These are phyloP conservation scores for Penicillium tannophilum DNA, from an alignment of 495 filamentous ascomycete genomes.

Conservation along the genomic window DNA sequence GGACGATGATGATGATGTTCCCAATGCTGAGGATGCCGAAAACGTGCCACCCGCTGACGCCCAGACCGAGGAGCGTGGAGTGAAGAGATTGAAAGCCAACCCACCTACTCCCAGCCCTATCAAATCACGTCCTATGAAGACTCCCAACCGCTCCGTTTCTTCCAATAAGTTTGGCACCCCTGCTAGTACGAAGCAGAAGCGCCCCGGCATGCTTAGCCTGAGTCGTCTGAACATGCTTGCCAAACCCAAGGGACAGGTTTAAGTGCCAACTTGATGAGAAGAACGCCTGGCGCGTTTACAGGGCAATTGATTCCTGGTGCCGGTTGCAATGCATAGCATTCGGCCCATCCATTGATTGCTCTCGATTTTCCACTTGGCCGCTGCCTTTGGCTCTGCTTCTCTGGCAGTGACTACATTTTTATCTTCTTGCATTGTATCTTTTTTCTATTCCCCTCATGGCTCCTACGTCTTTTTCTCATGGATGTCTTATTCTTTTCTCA, in stretches of 20 bases:
- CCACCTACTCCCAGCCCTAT: constrained; percentile 39
- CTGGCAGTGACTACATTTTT: background rate
- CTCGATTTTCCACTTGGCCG: constrained; percentile 6
- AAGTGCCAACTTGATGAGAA: constrained; percentile 5
- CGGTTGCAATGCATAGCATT: background rate
- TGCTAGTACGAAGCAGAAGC: constrained; percentile 35
- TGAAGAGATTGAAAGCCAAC: constrained; percentile 46
- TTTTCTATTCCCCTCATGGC: constrained; percentile 5
- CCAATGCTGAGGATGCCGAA: constrained; percentile 49
- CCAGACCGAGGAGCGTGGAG: constrained; percentile 40
- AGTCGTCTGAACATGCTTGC: constrained; percentile 55
- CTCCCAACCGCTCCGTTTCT: constrained; percentile 35
- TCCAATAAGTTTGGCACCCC: constrained; percentile 40
- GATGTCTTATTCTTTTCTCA: constrained; percentile 6
- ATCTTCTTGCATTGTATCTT: constrained; percentile 25
- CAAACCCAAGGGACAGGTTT: constrained; percentile 48
- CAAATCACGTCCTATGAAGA: constrained; percentile 38
- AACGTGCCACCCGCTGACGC: constrained; percentile 43
- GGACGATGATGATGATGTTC: constrained; percentile 48
- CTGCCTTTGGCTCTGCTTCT: background rate
- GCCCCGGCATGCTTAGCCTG: constrained; percentile 44
- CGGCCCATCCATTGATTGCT: background rate
- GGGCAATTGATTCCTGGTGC: background rate
- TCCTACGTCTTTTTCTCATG: background rate
- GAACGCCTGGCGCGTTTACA: constrained; percentile 19